A percentile compares a stretch with the other conserved stretches of the same genome.
These are phyloP conservation scores for Metschnikowia anglica DNA, from an alignment of 805 yeast genomes.

Conservation along the genomic window DNA sequence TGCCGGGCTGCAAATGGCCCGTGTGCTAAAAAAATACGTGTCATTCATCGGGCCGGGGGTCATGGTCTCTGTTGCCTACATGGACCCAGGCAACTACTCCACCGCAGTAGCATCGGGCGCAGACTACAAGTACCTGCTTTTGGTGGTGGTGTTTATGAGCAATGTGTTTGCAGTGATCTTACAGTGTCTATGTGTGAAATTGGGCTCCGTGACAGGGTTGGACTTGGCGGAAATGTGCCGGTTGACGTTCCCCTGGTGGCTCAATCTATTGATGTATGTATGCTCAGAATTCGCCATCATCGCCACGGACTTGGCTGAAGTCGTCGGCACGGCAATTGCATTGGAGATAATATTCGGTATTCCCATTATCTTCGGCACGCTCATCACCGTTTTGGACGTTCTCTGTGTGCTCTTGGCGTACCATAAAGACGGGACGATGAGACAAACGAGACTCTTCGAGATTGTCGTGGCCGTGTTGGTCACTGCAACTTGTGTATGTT, in stretches of 20 bases:
- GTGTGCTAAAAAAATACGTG: slow-evolving; percentile 49
- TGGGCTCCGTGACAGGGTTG: slow-evolving; percentile 87
- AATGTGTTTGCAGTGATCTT: slow-evolving; percentile 80
- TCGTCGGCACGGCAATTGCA: slow-evolving; percentile 89
- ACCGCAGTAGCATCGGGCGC: slow-evolving; percentile 91
- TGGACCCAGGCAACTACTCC: slow-evolving; percentile 93
- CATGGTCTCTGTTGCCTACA: slow-evolving; percentile 84
- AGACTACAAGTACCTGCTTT: slow-evolving; percentile 65
- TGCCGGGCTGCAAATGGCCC: slow-evolving; percentile 14
- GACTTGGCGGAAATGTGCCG: slow-evolving; percentile 87
- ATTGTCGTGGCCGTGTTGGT: slow-evolving; percentile 70
- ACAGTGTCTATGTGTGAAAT: slow-evolving; percentile 78
- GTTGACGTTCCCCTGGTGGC: slow-evolving; percentile 62
- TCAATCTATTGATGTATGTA: slow-evolving; percentile 61
- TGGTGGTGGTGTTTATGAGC: slow-evolving; percentile 73
- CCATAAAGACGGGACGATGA: slow-evolving; percentile 70
- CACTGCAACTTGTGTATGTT: slow-evolving; percentile 71
- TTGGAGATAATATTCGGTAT: slow-evolving; percentile 71
- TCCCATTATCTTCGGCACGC: slow-evolving; percentile 73
- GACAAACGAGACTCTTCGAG: slow-evolving; percentile 75
- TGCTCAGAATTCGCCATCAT: slow-evolving; percentile 85
- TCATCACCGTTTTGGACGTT: slow-evolving; percentile 80
- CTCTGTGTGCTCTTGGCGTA: slow-evolving; percentile 75
- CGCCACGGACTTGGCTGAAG: slow-evolving; percentile 93
- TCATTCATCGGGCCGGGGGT: slow-evolving; percentile 85